Evolutionary conservation across 2,329 filamentous ascomycete species (phyloP), one percentile per base, ranked within the genome.

Genomic region (Myriosclerotinia duriaeana): DNA sequence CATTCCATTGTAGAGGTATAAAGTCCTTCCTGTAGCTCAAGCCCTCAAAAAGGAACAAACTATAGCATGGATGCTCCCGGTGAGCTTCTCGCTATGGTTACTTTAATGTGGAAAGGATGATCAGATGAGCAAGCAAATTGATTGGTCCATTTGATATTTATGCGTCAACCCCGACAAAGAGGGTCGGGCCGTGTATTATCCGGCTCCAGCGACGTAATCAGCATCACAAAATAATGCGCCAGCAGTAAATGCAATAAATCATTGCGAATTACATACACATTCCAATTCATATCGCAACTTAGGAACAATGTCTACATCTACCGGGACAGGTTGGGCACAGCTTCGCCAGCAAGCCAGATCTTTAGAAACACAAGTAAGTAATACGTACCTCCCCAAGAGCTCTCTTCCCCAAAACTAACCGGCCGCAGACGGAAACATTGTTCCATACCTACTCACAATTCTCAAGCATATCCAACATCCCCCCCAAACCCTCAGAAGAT

Each of bases 361-460:
- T 53, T 83, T 97, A 68, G 94, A 98, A 78, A 91, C 89, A 69
- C 93, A 97, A 85, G 93, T 96, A 82, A 78, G 30, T 64, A 22
- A 20, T 26, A 48, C 5, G 50, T 60, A 38, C 44, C 22, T 58
- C 26, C 26, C 26, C 53, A 17, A 58, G 14, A 46, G n/a, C 34
- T 40, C 22, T 52, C 20, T 26, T 17, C n/a, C n/a, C 15, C 14
- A 5, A 58, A 46, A 58, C 60, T 66, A 53, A 65, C 36, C 12
- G 40, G 8, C 15, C 36, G 20, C 40, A 65, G 66, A 68, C 63
- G 17, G 66, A 67, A 53, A 67, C 66, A 60, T 55, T 67, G 67
- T 92, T 93, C 77, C 90, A 93, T 74, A 88, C 85, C 68, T 99
- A 97, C 77, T 95, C 95, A 20, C 94, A 98, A 78, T 97, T 93